Evolutionary conservation across 2,329 filamentous ascomycete species (phyloP).

Genomic region (Grosmannia penicillata): DNA sequence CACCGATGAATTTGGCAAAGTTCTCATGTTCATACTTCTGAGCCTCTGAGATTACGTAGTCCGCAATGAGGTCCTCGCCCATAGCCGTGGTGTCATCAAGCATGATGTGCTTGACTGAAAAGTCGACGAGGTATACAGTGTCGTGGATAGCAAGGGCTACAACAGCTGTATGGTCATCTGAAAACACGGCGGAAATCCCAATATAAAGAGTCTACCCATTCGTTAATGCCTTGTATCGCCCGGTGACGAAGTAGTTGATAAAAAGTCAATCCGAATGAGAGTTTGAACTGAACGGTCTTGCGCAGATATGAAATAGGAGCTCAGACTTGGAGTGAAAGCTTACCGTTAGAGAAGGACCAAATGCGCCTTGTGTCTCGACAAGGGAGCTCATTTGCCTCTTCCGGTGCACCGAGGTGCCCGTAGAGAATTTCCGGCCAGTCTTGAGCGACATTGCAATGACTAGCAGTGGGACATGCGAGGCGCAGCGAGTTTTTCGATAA

Average conservation of each 20-base stretch:
- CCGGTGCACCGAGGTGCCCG: conserved; percentile 28
- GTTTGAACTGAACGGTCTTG: too few relatives aligned
- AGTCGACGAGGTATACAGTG: conserved; percentile 60
- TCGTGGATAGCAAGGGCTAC: conserved; percentile 60
- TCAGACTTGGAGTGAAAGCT: conserved; percentile 4
- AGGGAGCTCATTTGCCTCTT: conserved; percentile 30
- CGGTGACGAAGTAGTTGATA: too few relatives aligned
- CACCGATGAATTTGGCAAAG: conserved; percentile 59
- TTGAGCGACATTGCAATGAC: too few relatives aligned
- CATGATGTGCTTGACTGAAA: conserved; percentile 44
- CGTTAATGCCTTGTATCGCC: too few relatives aligned
- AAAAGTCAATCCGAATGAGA: too few relatives aligned
- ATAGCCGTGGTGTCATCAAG: conserved; percentile 23
- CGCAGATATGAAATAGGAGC: background rate
- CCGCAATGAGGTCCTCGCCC: conserved; percentile 34
- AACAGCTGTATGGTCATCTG: conserved; percentile 35
- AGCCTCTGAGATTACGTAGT: conserved; percentile 44
- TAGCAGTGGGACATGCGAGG: too few relatives aligned
- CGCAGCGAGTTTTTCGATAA: too few relatives aligned
- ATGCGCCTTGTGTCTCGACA: conserved; percentile 25
- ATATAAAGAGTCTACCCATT: conserved; percentile 47
- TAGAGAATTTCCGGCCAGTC: conserved; percentile 24
- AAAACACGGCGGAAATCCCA: conserved; percentile 43
- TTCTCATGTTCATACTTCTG: conserved; percentile 48
- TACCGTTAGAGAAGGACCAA: conserved; percentile 32